phyloP scores from a whole-genome alignment of 2,329 filamentous ascomycete genomes.

The Chalara sp. region DNA sequence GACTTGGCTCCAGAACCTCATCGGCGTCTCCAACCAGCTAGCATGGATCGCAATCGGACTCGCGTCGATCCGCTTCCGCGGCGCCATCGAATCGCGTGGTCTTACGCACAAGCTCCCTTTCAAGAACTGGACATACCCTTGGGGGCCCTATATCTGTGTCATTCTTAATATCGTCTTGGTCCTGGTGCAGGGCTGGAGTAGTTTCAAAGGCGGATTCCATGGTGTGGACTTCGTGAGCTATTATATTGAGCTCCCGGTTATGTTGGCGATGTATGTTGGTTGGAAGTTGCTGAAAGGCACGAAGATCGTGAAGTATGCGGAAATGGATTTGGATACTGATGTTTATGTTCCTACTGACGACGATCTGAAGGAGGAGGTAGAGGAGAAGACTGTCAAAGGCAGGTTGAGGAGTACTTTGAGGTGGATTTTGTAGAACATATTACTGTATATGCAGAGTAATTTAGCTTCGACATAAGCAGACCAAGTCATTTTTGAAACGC shows the following conservation, averaged over 20 bases:
- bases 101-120: conserved; percentile 56
- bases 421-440: conserved; percentile 21
- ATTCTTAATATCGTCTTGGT: conserved; percentile 53
- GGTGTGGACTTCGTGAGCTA: conserved; percentile 55
- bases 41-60: conserved; percentile 60
- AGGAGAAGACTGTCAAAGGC: conserved; percentile 19
- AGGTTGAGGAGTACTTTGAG: conserved; percentile 19
- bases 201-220: conserved; percentile 52
- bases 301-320: conserved; percentile 34
- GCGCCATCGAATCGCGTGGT: conserved; percentile 48
- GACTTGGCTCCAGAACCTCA: conserved; percentile 61
- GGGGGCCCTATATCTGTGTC: conserved; percentile 50
- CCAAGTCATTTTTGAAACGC: too few relatives aligned
- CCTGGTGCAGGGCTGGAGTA: conserved; percentile 56
- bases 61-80: conserved; percentile 58
- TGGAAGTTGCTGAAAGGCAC: conserved; percentile 49
- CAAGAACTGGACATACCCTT: conserved; percentile 61
- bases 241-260: conserved; percentile 56
- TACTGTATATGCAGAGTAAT: too few relatives aligned
- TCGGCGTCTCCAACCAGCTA: conserved; percentile 61
- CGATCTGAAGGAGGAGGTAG: conserved; percentile 18
- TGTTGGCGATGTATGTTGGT: conserved; percentile 45
- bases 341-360: conserved; percentile 28
- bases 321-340: conserved; percentile 47
- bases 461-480: too few relatives aligned